phyloP scores from a whole-genome alignment of 2,329 filamentous ascomycete species.

The Stachybotrys echinatus region DNA sequence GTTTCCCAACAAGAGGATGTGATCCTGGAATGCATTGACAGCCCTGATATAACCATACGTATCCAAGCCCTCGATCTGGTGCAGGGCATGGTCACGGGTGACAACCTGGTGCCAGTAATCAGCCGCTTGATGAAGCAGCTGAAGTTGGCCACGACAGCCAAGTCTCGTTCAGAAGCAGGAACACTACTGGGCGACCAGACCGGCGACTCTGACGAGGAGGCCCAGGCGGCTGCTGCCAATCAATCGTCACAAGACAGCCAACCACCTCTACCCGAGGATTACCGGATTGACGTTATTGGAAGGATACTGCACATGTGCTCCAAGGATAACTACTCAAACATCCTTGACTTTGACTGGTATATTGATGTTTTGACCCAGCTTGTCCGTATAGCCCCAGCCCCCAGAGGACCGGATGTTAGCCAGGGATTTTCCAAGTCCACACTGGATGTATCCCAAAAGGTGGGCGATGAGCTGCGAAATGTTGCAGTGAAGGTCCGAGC shows the following conservation, averaged over 20 bases:
- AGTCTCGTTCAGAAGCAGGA: slow-evolving; percentile 36
- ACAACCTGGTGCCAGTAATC: slow-evolving; percentile 80
- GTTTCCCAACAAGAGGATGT: slow-evolving; percentile 94
- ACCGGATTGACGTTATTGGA: slow-evolving; percentile 74
- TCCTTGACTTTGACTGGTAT: slow-evolving; percentile 96
- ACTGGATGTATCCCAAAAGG: slow-evolving; percentile 57
- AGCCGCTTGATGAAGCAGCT: slow-evolving; percentile 85
- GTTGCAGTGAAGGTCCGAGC: slow-evolving; percentile 87
- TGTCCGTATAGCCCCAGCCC: slow-evolving; percentile 61
- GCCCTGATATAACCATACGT: slow-evolving; percentile 90
- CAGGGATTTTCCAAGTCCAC: slow-evolving; percentile 20
- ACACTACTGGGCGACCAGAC: slow-evolving; percentile 40
- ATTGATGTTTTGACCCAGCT: slow-evolving; percentile 85
- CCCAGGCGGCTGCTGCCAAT: slow-evolving; percentile 35
- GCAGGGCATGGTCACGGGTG: slow-evolving; percentile 85
- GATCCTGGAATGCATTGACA: slow-evolving; percentile 93
- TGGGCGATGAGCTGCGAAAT: slow-evolving; percentile 83
- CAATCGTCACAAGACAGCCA: slow-evolving; percentile 27
- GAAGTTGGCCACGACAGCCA: slow-evolving; percentile 53
- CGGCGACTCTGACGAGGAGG: slow-evolving; percentile 46
- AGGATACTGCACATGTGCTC: slow-evolving; percentile 87
- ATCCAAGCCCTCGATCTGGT: slow-evolving; percentile 88
- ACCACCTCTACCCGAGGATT: slow-evolving; percentile 75
- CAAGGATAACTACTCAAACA: slow-evolving; percentile 77
- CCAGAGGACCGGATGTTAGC: slow-evolving; percentile 34